Base-by-base conservation (phyloP, 2,329 filamentous ascomycete genomes). In the Sporothrix humicola region DNA sequence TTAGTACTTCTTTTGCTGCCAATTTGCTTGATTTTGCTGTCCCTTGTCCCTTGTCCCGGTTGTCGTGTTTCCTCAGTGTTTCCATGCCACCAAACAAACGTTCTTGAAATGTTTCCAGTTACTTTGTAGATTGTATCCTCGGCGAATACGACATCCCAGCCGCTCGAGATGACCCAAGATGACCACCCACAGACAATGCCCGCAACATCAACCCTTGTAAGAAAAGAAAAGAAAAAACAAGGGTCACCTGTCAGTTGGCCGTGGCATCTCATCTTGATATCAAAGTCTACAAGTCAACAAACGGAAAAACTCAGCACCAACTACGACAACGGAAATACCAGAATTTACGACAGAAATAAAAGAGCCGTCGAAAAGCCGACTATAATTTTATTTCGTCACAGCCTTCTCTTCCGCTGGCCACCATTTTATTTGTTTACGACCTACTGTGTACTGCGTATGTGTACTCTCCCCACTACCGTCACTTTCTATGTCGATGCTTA, bases 101-200 rank as follows among this genome's bases (percentile, higher is more conserved):
- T n/a, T n/a, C n/a, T n/a, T n/a, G n/a, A n/a, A n/a, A n/a, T 52
- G 48, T 52, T 37, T 37, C 31, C 31, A 37, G 31, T 59, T 59
- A 17, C 7, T 37, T 23, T 20, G 26, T 44, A 13, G 54, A 56
- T 23, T 5, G 26, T 50, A 37, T 52, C 65, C 65, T 68, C 65
- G 65, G 65, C 44, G 65, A 68, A 68, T 26, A 65, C 61, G 61
- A 65, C 61, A 65, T 65, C 59, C 59, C 59, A 65, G n/a, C 59
- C 59, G 59, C 15, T 8, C 15, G 7, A 37, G 31, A 37, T 37
- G 31, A 7, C 31, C 31, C 31, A 37, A 37, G 31, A 37, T 37
- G 31, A 56, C 52, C 52, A 20, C 63, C 6, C 63, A 68, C 15
- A 15, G 20, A n/a, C 63, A 68, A 52, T 50, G 9, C 17, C 23